Evolutionary conservation across 202 grass and related monocot species (phyloP), one percentile per base, ranked within the genome.

Genomic region (Bolboschoenoplectus hybrid): DNA sequence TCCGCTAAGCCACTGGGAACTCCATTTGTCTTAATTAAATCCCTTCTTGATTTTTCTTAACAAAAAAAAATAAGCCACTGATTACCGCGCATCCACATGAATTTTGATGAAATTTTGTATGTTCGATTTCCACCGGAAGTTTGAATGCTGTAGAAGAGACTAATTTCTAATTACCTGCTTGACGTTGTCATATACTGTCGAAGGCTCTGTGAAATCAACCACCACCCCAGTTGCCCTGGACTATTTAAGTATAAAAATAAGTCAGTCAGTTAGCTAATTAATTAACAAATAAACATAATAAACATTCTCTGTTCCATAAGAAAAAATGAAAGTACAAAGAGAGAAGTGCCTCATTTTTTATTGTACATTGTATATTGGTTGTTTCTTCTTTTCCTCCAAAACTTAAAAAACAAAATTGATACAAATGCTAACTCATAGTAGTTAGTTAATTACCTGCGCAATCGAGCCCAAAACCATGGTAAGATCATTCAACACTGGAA

Each of bases 401-500:
- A 5, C 43, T 44, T 19, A 20, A 43, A 41, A 69, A 69, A 14
- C 32, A 35, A 55, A 76, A 53, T 55, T 26, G 73, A 16, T 7
- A 44, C 0, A 1, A 53, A 76, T 35, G 9, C n/a, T 52, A 35
- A 20, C 5, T 11, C 3, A 76, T 7, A 16, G 17, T 11, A 74
- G 7, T 12, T 11, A 74, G 7, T 12, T 56, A 77, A 56, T 77
- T 56, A 79, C 96, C 38, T 98, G 96, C 8, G 93, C 90, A 83
- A 98, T 98, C 65, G 95, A 98, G 6, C 91, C 95, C 20, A 95
- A 89, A 57, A 94, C 89, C 95, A 98, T 98, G 5, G 93, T 95
- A 53, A 93, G 81, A 62, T 95, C 95, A 66, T 91, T 95, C 10
- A 95, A 90, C 64, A 98, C 86, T 35, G 91, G 93, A 67, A 98